A percentile compares a stretch with the other conserved stretches of the same genome.
Conservation (phyloP, 305 asterid genomes). For the Rubia balearica region DNA sequence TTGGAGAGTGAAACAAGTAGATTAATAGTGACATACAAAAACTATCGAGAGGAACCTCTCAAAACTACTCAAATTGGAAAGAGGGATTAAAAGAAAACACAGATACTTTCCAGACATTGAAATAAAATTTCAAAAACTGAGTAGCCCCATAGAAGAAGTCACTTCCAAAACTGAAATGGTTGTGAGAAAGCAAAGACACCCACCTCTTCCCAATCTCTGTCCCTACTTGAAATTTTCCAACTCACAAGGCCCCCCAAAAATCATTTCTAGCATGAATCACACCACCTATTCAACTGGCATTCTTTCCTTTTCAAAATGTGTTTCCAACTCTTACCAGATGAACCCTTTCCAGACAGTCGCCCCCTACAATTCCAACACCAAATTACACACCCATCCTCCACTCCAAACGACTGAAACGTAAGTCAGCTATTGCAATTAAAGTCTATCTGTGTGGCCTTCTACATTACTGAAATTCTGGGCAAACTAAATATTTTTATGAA, state of each 20-base stretch:
- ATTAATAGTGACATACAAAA: background rate
- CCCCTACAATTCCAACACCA: background rate
- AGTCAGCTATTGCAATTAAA: background rate
- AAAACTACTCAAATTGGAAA: background rate
- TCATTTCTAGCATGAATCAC: background rate
- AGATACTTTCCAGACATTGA: background rate
- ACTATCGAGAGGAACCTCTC: background rate
- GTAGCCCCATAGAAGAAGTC: background rate
- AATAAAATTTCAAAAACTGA: background rate
- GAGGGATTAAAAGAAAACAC: too few relatives aligned
- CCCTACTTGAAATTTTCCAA: background rate
- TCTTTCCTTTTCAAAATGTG: background rate
- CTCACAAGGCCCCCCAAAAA: background rate
- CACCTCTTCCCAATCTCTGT: background rate
- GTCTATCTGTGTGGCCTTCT: background rate
- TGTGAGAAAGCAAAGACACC: background rate
- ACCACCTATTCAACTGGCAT: background rate
- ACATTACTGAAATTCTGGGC: background rate
- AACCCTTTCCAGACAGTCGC: slow-evolving; percentile 1
- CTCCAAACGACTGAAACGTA: background rate
- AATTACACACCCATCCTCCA: background rate
- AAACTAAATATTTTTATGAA: background rate
- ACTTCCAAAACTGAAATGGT: background rate
- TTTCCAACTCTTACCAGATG: background rate
- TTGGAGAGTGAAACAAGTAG: background rate